phyloP scores from a whole-genome alignment of 202 grass and related monocot genomes.

The Miscanthus sacchariflorus region DNA sequence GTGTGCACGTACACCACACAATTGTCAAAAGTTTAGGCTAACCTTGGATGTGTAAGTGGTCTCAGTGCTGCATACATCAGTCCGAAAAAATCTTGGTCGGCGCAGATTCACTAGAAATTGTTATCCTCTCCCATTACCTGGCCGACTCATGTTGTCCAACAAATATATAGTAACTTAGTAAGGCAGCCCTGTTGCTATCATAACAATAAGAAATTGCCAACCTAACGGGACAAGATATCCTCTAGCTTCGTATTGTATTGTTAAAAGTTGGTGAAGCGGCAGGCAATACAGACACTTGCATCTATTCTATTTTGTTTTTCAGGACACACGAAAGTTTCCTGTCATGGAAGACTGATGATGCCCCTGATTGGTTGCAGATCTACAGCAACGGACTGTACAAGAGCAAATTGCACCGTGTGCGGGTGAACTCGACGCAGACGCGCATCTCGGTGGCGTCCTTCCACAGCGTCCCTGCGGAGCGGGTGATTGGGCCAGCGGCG shows the following conservation, averaged over 20 bases:
- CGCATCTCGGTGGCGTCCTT: constrained; percentile 88
- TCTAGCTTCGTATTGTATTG: no score
- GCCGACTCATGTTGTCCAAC: neutral
- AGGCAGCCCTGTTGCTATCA: neutral
- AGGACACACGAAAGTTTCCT: no score
- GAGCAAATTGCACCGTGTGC: constrained; percentile 80
- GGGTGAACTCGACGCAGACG: constrained; percentile 58
- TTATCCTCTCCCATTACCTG: neutral
- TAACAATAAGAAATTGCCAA: neutral
- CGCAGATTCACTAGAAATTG: neutral
- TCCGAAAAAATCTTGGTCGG: neutral
- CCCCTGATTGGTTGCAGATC: constrained; percentile 52
- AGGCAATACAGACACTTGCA: no score
- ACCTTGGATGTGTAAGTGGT: no score
- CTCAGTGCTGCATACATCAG: no score
- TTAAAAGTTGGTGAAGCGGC: no score
- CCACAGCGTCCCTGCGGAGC: constrained; percentile 66
- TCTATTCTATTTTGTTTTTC: no score
- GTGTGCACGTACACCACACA: neutral
- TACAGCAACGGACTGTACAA: constrained; percentile 88
- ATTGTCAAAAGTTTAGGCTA: neutral
- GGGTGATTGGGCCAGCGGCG: constrained; percentile 53
- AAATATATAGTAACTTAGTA: no score
- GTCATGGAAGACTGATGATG: no score
- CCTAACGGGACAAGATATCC: constrained; percentile 52